Evolutionary conservation across 768 basidiomycete species (phyloP).

Genomic region (Trametes elegans): DNA sequence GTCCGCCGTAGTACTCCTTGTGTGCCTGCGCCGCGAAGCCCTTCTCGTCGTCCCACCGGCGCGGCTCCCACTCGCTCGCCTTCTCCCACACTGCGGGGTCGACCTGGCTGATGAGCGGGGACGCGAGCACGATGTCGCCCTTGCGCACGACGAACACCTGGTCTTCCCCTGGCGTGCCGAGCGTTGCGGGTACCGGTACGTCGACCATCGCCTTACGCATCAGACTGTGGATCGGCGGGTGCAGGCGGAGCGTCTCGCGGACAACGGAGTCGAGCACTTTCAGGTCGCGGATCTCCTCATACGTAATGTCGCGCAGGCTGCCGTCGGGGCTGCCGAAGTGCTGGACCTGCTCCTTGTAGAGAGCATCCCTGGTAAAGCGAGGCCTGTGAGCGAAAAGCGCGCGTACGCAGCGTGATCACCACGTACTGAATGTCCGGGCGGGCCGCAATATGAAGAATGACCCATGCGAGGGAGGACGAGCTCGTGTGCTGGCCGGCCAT

Average conservation of each 20-base stretch:
- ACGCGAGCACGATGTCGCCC: slow-evolving; percentile 87
- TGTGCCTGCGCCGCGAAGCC: slow-evolving; percentile 80
- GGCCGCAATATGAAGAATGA: slow-evolving; percentile 81
- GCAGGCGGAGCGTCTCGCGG: slow-evolving; percentile 89
- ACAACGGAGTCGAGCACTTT: slow-evolving; percentile 87
- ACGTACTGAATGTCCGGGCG: slow-evolving; percentile 73
- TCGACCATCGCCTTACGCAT: slow-evolving; percentile 90
- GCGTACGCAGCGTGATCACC: not conserved
- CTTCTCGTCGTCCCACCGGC: slow-evolving; percentile 82
- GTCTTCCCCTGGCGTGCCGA: slow-evolving; percentile 76
- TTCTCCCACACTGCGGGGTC: slow-evolving; percentile 84
- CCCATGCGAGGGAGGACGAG: slow-evolving; percentile 90
- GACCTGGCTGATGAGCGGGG: slow-evolving; percentile 82
- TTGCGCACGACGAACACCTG: slow-evolving; percentile 82
- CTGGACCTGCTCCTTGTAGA: slow-evolving; percentile 89
- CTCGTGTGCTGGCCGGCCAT: slow-evolving; percentile 99
- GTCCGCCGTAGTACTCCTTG: slow-evolving; percentile 72
- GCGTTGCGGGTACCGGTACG: slow-evolving; percentile 76
- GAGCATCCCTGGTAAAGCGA: slow-evolving; percentile 55
- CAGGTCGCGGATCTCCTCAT: slow-evolving; percentile 81
- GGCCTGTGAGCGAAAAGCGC: not conserved
- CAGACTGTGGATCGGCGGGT: slow-evolving; percentile 95
- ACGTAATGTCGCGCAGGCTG: slow-evolving; percentile 73
- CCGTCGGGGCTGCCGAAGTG: slow-evolving; percentile 80
- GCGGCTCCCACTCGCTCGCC: slow-evolving; percentile 69